Evolutionary conservation across 2,329 filamentous ascomycete genomes (phyloP).

Genomic region (Apiospora koreana): DNA sequence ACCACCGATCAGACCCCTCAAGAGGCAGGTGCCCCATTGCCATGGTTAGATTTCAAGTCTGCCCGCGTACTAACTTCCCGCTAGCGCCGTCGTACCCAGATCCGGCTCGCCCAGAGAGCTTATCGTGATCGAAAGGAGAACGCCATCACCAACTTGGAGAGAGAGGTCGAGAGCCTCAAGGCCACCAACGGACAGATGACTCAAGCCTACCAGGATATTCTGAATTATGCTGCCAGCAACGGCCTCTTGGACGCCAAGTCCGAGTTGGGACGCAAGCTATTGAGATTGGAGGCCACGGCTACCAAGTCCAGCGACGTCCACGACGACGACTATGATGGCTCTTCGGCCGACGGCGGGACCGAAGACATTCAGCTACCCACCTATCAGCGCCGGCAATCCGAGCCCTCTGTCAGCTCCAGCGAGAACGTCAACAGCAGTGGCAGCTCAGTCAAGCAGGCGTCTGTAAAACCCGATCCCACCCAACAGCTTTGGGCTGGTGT

Average conservation of each 20-base stretch:
- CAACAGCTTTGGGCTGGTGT: slow-evolving; percentile 28
- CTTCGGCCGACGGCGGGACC: slow-evolving; percentile 26
- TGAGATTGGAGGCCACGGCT: slow-evolving; percentile 58
- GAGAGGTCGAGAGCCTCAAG: slow-evolving; percentile 69
- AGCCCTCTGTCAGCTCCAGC: not conserved
- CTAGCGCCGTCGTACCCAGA: slow-evolving; percentile 81
- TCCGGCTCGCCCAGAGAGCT: slow-evolving; percentile 81
- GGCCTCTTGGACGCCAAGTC: slow-evolving; percentile 57
- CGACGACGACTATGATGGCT: slow-evolving; percentile 38
- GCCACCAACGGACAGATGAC: slow-evolving; percentile 73
- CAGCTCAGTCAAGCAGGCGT: not conserved
- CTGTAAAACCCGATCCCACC: not conserved
- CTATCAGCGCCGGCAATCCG: not conserved
- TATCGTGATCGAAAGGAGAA: slow-evolving; percentile 85
- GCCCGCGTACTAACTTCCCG: not conserved
- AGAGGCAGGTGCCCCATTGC: slow-evolving; percentile 62
- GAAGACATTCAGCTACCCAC: slow-evolving; percentile 2
- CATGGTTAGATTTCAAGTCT: not conserved
- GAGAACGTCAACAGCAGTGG: slow-evolving; percentile 11
- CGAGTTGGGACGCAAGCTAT: slow-evolving; percentile 58
- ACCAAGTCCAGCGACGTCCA: slow-evolving; percentile 46
- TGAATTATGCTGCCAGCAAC: slow-evolving; percentile 59
- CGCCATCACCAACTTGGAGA: slow-evolving; percentile 73
- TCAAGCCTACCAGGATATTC: slow-evolving; percentile 67
- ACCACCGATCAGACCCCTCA: slow-evolving; percentile 76